Base-by-base conservation (phyloP, 2,329 filamentous ascomycete species). In the Calonectria fujianensis region DNA sequence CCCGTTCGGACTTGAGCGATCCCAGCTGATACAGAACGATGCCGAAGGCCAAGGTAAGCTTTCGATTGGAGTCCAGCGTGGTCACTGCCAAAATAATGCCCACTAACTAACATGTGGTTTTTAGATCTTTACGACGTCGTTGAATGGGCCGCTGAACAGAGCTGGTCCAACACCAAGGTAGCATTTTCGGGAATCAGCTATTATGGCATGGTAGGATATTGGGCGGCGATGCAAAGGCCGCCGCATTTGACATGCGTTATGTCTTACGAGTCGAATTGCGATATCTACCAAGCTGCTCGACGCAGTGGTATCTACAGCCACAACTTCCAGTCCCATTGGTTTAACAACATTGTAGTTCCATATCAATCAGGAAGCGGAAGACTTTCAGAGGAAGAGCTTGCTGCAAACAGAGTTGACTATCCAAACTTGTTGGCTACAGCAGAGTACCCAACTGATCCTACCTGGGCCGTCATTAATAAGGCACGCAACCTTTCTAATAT, bases 311-410 rank as follows among this genome's bases (percentile, higher is more conserved):
- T 72, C 27, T 59, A 61, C 32, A 67, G 64, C 20, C 51, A 39
- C n/a, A 67, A 68, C 24, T 72, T 72, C n/a, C 63, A 61, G 27
- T 59, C 63, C 11, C 70, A 68, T 35, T 72, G 70, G 70, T 72
- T 41, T 14, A 51, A 72, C 20, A 72, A 72, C 41, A 63, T 41
- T 20, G 70, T 72, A 3, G 52, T 27, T 3, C 70, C 64, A 4
- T 48, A 68, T 27, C 70, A 72, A 63, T 54, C 51, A 6, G 70
- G 51, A 16, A 39, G 24, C 20, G 35, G 31, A 2, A 63, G 29
- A 3, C n/a, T 67, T 29, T 50, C 52, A 14, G 70, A 72, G 51
- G 51, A 68, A 32, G 32, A 57, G 4, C 50, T 67, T 20, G 37
- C 35, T 14, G 52, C 37, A n/a, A 72, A 68, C 31, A 32, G 70